These are phyloP conservation scores for Myxozyma monticola DNA, from an alignment of 805 yeast species.

Conservation along the genomic window DNA sequence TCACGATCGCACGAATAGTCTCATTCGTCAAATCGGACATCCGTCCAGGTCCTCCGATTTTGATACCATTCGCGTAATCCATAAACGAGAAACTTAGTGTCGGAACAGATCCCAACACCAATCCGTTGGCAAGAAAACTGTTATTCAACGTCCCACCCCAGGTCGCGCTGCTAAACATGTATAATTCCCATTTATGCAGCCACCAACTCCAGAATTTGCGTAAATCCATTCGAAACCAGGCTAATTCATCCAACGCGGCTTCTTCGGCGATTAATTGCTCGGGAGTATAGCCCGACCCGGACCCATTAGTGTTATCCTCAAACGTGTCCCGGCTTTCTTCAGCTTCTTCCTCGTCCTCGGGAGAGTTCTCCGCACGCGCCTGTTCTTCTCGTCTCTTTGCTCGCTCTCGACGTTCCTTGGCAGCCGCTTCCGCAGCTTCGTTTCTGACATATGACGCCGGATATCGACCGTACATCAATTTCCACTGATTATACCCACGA, in stretches of 20 bases:
- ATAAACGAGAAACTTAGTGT: conserved; percentile 28
- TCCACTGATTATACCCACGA: conserved; percentile 28
- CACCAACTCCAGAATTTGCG: conserved; percentile 31
- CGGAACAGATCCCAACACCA: conserved; percentile 23
- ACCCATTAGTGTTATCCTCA: background rate
- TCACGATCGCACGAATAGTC: conserved; percentile 23
- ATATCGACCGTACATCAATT: conserved; percentile 19
- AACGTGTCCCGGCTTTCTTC: conserved; percentile 1
- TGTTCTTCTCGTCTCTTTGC: background rate
- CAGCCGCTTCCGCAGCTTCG: conserved; percentile 3
- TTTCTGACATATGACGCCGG: conserved; percentile 20
- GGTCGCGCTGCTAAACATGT: conserved; percentile 16
- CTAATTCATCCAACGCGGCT: conserved; percentile 9
- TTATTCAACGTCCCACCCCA: conserved; percentile 25
- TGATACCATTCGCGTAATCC: conserved; percentile 27
- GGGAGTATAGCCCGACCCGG: background rate
- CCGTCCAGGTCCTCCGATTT: conserved; percentile 14
- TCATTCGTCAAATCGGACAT: conserved; percentile 24
- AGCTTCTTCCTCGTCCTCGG: background rate
- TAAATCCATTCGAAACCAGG: conserved; percentile 14
- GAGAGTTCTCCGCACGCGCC: background rate
- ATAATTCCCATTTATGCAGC: conserved; percentile 31
- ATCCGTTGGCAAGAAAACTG: conserved; percentile 16
- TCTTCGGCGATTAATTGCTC: background rate
- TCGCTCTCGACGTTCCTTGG: background rate